Conservation (phyloP, 208 protist genomes). For the Leishmania martiniquensis region DNA sequence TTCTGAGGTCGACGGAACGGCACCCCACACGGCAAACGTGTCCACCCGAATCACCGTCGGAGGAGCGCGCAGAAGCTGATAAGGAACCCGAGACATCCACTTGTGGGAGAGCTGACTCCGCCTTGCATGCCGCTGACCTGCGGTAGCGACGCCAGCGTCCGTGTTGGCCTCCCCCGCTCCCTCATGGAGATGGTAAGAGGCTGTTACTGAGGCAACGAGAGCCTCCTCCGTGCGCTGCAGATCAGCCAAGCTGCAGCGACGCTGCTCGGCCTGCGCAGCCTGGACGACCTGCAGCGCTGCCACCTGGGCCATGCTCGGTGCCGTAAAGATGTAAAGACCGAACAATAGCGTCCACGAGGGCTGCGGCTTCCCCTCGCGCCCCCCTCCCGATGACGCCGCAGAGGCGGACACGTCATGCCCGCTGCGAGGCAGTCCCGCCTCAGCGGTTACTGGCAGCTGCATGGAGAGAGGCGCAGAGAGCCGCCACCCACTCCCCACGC, state of each 20-base stretch:
- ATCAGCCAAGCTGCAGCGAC: conserved; percentile 1
- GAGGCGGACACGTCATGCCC: neutral
- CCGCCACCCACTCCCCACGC: conserved; percentile 25
- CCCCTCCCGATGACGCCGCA: neutral
- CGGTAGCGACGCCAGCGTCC: neutral
- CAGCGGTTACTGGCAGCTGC: conserved; percentile 5
- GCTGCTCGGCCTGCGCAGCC: conserved; percentile 1
- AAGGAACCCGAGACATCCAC: neutral
- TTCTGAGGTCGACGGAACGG: neutral
- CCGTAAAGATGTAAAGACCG: conserved; percentile 17
- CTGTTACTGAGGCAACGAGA: conserved; percentile 1
- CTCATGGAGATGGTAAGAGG: neutral
- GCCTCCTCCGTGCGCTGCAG: conserved; percentile 14
- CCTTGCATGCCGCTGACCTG: neutral
- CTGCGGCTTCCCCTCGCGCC: neutral
- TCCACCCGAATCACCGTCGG: conserved; percentile 16
- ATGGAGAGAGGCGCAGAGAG: conserved; percentile 17
- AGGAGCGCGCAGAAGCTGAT: conserved; percentile 20
- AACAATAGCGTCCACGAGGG: neutral
- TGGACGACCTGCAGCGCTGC: conserved; percentile 13
- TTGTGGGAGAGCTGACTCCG: conserved; percentile 2
- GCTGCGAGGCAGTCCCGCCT: neutral
- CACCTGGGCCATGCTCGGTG: conserved; percentile 26
- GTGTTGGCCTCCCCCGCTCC: neutral
- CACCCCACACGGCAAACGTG: conserved; percentile 22